These are phyloP conservation scores for Saturnispora sekii DNA, from an alignment of 805 yeast species.

Conservation along the genomic window DNA sequence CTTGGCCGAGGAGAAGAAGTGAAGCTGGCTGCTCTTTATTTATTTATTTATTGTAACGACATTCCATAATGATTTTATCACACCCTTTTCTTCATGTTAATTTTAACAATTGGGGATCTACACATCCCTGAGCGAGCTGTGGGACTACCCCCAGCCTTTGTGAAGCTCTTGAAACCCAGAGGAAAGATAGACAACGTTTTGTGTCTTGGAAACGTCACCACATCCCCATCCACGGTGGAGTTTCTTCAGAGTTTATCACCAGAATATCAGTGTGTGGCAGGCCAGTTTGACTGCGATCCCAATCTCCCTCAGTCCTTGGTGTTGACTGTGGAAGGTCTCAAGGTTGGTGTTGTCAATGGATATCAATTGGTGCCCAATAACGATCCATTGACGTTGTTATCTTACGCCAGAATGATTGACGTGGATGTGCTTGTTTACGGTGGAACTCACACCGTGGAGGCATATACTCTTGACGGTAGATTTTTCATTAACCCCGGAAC, in stretches of 20 bases:
- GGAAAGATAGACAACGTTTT: slow-evolving; percentile 80
- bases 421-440: slow-evolving; percentile 91
- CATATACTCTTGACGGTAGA: slow-evolving; percentile 84
- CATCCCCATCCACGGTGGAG: slow-evolving; percentile 50
- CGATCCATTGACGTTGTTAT: slow-evolving; percentile 76
- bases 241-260: slow-evolving; percentile 63
- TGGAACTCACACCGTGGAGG: slow-evolving; percentile 87
- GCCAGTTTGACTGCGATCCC: slow-evolving; percentile 60
- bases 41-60: slow-evolving; percentile 1
- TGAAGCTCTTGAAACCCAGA: slow-evolving; percentile 60
- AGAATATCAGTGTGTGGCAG: slow-evolving; percentile 66
- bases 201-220: slow-evolving; percentile 76
- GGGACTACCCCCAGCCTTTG: slow-evolving; percentile 54
- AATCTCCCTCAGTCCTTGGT: slow-evolving; percentile 54
- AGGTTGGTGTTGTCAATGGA: slow-evolving; percentile 81
- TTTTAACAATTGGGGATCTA: slow-evolving; percentile 80
- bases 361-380: slow-evolving; percentile 73
- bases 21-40: neutral
- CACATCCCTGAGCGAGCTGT: slow-evolving; percentile 82
- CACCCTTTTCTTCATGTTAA: slow-evolving; percentile 37
- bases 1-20: slow-evolving; percentile 12
- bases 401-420: slow-evolving; percentile 81
- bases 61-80: neutral
- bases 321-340: slow-evolving; percentile 58
- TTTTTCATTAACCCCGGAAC: slow-evolving; percentile 96